These are phyloP conservation scores for Lophiostoma macrostomum DNA, from an alignment of 495 filamentous ascomycete species.

Conservation along the genomic window DNA sequence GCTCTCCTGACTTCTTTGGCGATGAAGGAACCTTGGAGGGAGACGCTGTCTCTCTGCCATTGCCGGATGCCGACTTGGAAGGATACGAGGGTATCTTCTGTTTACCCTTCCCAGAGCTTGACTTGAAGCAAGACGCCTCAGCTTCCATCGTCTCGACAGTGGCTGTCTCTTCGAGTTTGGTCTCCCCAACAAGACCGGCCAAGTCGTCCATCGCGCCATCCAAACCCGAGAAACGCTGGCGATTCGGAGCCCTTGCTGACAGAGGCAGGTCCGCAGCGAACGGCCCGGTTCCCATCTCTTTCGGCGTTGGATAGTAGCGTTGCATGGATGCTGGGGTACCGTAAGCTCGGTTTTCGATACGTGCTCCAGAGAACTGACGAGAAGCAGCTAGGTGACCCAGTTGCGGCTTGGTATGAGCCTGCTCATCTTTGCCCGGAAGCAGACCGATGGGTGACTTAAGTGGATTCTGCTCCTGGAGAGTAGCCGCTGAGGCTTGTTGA, in stretches of 20 bases:
- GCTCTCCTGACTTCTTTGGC: conserved; percentile 28
- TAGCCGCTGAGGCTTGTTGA: not conserved
- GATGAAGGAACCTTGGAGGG: conserved; percentile 17
- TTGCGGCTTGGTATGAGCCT: not conserved
- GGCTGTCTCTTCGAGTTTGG: not conserved
- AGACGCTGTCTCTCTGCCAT: not conserved
- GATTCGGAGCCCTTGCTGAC: not conserved
- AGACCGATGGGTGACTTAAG: too few relatives aligned
- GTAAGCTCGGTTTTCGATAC: not conserved
- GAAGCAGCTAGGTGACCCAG: conserved; percentile 1
- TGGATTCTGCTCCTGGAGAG: too few relatives aligned
- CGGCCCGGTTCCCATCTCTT: conserved; percentile 8
- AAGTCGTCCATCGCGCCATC: conserved; percentile 34
- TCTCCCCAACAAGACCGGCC: conserved; percentile 1
- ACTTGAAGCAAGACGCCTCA: conserved; percentile 27
- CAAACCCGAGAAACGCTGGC: conserved; percentile 12
- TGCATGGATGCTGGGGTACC: conserved; percentile 10
- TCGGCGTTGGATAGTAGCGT: conserved; percentile 9
- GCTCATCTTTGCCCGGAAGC: not conserved
- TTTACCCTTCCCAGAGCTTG: conserved; percentile 18
- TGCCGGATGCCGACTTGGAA: conserved; percentile 4
- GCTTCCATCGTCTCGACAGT: not conserved
- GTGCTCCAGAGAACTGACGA: conserved; percentile 16
- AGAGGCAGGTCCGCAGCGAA: not conserved
- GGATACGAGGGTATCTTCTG: conserved; percentile 20